Evolutionary conservation across 345 rosid species (phyloP).

Genomic region (Populus simonii): DNA sequence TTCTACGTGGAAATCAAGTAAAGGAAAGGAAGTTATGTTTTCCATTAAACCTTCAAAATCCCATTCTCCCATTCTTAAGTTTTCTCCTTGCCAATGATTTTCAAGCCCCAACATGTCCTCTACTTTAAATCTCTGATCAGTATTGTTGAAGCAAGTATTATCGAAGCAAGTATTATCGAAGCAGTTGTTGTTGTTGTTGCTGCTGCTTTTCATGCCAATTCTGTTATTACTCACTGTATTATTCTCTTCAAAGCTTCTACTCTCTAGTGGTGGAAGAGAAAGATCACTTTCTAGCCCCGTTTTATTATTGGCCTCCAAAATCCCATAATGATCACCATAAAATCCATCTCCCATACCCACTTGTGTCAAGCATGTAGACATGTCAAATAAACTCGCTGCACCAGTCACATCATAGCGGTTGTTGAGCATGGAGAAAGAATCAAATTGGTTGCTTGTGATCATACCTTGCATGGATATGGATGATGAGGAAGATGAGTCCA

Average conservation of each 20-base stretch:
- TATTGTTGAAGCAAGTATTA: conserved; percentile 50
- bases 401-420: conserved; percentile 34
- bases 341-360: conserved; percentile 32
- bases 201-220: conserved; percentile 42
- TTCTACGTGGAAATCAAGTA: conserved; percentile 76
- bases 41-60: conserved; percentile 79
- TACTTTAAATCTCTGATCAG: conserved; percentile 41
- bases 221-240: conserved; percentile 18
- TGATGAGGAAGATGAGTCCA: conserved; percentile 53
- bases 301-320: conserved; percentile 32
- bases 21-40: conserved; percentile 65
- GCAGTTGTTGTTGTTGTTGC: conserved; percentile 39
- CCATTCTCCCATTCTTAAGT: conserved; percentile 84
- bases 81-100: conserved; percentile 62
- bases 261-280: conserved; percentile 51
- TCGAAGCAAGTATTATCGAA: conserved; percentile 32
- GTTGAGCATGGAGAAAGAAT: conserved; percentile 40
- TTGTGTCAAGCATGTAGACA: conserved; percentile 34
- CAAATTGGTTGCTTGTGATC: conserved; percentile 33
- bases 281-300: conserved; percentile 46
- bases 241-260: conserved; percentile 13
- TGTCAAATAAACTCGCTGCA: conserved; percentile 31
- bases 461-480: conserved; percentile 40
- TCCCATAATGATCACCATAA: conserved; percentile 39
- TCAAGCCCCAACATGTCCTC: conserved; percentile 54